These are phyloP conservation scores for Hanseniaspora guilliermondii DNA, from an alignment of 805 yeast species.

Conservation along the genomic window DNA sequence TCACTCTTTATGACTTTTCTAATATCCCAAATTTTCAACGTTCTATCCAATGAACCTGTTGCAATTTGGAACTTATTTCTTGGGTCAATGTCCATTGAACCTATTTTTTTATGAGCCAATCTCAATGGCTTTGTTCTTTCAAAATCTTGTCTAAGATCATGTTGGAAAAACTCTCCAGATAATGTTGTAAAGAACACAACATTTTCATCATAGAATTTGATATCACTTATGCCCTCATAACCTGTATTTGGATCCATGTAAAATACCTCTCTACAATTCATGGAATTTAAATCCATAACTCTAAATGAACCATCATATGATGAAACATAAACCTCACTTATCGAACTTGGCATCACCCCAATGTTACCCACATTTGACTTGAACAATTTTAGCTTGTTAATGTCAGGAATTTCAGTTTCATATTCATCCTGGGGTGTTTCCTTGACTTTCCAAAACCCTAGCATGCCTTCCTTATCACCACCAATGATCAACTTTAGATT, in stretches of 20 bases:
- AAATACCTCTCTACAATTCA: slow-evolving; percentile 49
- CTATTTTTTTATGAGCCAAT: slow-evolving; percentile 81
- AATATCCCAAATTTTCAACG: slow-evolving; percentile 77
- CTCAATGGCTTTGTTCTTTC: slow-evolving; percentile 34
- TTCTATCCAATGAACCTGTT: slow-evolving; percentile 80
- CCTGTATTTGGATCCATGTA: slow-evolving; percentile 44
- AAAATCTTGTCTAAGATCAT: slow-evolving; percentile 48
- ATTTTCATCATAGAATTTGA: slow-evolving; percentile 45
- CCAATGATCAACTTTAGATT: slow-evolving; percentile 53
- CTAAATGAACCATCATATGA: slow-evolving; percentile 87
- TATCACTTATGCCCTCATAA: slow-evolving; percentile 62
- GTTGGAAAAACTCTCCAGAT: slow-evolving; percentile 63
- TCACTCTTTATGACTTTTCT: slow-evolving; percentile 38
- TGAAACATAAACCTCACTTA: slow-evolving; percentile 49
- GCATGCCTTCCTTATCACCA: slow-evolving; percentile 78
- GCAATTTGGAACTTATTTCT: slow-evolving; percentile 48
- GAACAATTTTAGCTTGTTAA: slow-evolving; percentile 60
- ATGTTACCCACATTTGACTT: slow-evolving; percentile 60
- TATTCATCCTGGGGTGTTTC: slow-evolving; percentile 18
- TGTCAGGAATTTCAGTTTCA: slow-evolving; percentile 34
- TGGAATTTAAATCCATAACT: slow-evolving; percentile 49
- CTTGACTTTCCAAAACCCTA: slow-evolving; percentile 76
- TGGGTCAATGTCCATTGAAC: slow-evolving; percentile 77
- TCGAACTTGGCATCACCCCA: slow-evolving; percentile 37
- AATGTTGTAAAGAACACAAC: slow-evolving; percentile 63